Evolutionary conservation across 2,329 filamentous ascomycete genomes (phyloP).

Genomic region (Colletotrichum shisoi): DNA sequence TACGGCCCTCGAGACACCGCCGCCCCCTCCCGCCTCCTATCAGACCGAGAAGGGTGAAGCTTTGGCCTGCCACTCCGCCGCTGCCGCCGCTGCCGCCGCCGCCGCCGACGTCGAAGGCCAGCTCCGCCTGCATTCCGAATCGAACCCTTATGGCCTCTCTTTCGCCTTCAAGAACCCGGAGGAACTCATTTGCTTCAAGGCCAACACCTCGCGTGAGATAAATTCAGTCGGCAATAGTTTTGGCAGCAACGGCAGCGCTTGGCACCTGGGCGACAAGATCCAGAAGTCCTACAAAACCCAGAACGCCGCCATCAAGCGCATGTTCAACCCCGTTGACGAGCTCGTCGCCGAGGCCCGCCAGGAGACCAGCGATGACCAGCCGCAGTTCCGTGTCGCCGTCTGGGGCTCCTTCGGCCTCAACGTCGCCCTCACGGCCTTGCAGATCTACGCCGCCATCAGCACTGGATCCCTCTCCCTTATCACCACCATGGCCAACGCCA

Average conservation of each 20-base stretch:
- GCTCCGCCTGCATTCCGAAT: conserved; percentile 62
- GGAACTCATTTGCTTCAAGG: conserved; percentile 79
- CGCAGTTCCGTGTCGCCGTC: conserved; percentile 76
- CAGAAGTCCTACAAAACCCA: conserved; percentile 87
- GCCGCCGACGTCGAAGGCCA: conserved; percentile 61
- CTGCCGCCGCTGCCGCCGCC: conserved; percentile 44
- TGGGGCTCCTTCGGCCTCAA: too few species aligned
- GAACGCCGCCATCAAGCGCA: conserved; percentile 90
- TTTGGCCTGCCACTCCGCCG: conserved; percentile 54
- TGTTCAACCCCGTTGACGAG: conserved; percentile 92
- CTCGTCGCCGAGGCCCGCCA: conserved; percentile 83
- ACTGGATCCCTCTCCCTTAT: conserved; percentile 92
- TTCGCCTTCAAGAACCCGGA: conserved; percentile 77
- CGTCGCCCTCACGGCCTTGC: conserved; percentile 78
- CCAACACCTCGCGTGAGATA: conserved; percentile 82
- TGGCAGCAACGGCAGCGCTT: conserved; percentile 40
- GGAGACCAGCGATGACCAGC: conserved; percentile 79
- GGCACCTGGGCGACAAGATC: conserved; percentile 64
- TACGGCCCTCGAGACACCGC: conserved; percentile 55
- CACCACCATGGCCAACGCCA: conserved; percentile 97
- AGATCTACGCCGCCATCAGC: conserved; percentile 85
- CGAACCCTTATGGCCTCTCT: conserved; percentile 83
- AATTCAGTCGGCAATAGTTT: conserved; percentile 35
- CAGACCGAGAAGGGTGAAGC: conserved; percentile 49
- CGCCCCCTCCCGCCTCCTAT: conserved; percentile 30